Percentiles rank a stretch among this genome's conserved stretches.
Evolutionary conservation across 352 stramenopile species (phyloP).

Genomic region (Globisporangium cederbergense): DNA sequence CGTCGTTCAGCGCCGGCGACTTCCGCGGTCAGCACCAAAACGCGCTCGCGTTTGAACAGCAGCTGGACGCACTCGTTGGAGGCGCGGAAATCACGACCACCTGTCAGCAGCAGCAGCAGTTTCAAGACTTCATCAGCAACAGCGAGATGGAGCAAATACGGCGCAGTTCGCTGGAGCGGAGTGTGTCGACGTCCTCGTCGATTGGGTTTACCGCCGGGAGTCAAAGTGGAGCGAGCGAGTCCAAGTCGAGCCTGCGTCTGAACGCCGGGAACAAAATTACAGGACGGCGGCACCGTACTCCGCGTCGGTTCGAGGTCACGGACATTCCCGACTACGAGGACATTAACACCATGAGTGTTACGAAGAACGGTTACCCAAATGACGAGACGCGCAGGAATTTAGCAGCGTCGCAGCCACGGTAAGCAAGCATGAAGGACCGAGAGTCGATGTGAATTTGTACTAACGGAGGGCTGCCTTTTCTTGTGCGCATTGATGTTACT

Average conservation of each 20-base stretch:
- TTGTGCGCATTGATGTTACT: slow-evolving; percentile 9
- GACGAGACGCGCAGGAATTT: slow-evolving; percentile 1
- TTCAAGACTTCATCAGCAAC: background rate
- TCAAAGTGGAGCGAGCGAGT: slow-evolving; percentile 5
- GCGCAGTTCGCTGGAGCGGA: slow-evolving; percentile 12
- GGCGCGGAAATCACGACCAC: slow-evolving; percentile 7
- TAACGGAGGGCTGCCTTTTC: background rate
- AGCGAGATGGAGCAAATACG: slow-evolving; percentile 4
- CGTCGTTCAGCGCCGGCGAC: slow-evolving; percentile 26
- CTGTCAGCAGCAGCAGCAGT: slow-evolving; percentile 7
- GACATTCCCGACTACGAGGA: slow-evolving; percentile 56
- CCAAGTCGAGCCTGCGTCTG: background rate
- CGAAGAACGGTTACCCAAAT: slow-evolving; percentile 5
- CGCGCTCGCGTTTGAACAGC: slow-evolving; percentile 16
- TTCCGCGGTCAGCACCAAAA: slow-evolving; percentile 13
- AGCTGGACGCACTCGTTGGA: slow-evolving; percentile 16
- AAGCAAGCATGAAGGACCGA: background rate
- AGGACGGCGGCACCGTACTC: slow-evolving; percentile 48
- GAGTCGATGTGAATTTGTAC: background rate
- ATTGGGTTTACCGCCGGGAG: slow-evolving; percentile 1
- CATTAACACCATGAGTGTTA: slow-evolving; percentile 8
- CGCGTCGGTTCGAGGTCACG: slow-evolving; percentile 69
- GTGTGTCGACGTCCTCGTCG: slow-evolving; percentile 12
- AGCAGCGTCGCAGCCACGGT: slow-evolving; percentile 6
- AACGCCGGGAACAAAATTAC: slow-evolving; percentile 39